Conservation (phyloP, 768 basidiomycete species). For the Termitomyces sp. region DNA sequence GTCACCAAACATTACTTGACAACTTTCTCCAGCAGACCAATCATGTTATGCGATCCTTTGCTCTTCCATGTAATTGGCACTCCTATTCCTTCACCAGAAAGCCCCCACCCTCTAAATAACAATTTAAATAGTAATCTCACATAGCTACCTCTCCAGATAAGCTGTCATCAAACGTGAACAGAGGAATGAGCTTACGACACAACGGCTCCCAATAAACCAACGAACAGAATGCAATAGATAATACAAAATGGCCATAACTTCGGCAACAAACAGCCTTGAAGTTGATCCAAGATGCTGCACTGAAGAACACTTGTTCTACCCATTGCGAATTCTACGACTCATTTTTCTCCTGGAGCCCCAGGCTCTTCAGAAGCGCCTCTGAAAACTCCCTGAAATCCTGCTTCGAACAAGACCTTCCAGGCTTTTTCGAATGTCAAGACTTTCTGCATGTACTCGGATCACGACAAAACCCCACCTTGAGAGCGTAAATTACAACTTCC, state of each 20-base stretch:
- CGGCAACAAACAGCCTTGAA: not conserved
- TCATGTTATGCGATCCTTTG: no score
- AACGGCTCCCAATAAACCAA: not conserved
- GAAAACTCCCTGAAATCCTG: constrained; percentile 53
- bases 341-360: constrained; percentile 19
- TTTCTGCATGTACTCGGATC: constrained; percentile 6
- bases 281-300: not conserved
- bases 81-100: no score
- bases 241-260: not conserved
- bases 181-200: not conserved
- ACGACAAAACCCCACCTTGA: constrained; percentile 45
- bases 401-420: constrained; percentile 43
- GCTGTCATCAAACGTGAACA: not conserved
- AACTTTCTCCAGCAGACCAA: no score
- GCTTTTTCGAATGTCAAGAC: constrained; percentile 16
- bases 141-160: not conserved
- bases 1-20: no score
- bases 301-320: no score
- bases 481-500: constrained; percentile 56
- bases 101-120: not conserved
- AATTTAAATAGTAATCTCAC: not conserved
- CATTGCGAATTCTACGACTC: not conserved
- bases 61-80: no score
- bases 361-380: constrained; percentile 36
- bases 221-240: not conserved